A percentile compares a stretch with the other conserved stretches of the same genome.
phyloP scores from a whole-genome alignment of 108 stramenopile genomes.

The Bacterosira constricta region DNA sequence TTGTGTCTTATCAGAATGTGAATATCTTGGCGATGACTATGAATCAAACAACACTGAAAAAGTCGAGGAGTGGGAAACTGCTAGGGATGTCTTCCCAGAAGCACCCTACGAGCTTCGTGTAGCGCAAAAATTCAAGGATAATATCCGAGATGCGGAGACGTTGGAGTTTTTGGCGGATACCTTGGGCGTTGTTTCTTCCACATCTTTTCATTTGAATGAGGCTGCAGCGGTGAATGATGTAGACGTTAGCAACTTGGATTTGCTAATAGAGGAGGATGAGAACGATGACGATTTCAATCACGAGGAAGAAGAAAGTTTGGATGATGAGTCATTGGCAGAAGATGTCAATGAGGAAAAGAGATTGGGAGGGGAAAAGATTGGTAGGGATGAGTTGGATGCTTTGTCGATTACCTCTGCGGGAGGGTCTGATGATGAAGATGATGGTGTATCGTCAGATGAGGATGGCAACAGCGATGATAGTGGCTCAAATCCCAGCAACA shows the following conservation, averaged over 20 bases:
- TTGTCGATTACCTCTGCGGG: slow-evolving; percentile 50
- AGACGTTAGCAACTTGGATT: slow-evolving; percentile 41
- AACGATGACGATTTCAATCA: slow-evolving; percentile 45
- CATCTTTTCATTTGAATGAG: background rate
- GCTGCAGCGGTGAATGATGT: slow-evolving; percentile 37
- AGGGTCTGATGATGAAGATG: slow-evolving; percentile 23
- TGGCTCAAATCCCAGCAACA: no score
- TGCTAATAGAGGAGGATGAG: slow-evolving; percentile 43
- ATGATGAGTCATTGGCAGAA: slow-evolving; percentile 46
- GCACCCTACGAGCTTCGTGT: slow-evolving; percentile 61
- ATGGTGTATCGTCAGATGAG: slow-evolving; percentile 1
- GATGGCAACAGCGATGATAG: slow-evolving; percentile 1
- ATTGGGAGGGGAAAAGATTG: slow-evolving; percentile 61
- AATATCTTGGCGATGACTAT: slow-evolving; percentile 68
- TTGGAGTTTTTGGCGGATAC: slow-evolving; percentile 42
- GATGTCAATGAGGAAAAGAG: slow-evolving; percentile 39
- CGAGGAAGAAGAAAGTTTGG: slow-evolving; percentile 36
- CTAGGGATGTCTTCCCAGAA: slow-evolving; percentile 79
- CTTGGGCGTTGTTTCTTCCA: slow-evolving; percentile 45
- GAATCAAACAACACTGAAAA: slow-evolving; percentile 17
- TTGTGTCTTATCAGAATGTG: no score
- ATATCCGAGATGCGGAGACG: slow-evolving; percentile 61
- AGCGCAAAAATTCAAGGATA: slow-evolving; percentile 53
- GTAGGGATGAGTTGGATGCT: slow-evolving; percentile 72
- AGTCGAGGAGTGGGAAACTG: slow-evolving; percentile 62